Conservation (phyloP, 371 early-diverging fungal species). For the Rhizopus delemar region DNA sequence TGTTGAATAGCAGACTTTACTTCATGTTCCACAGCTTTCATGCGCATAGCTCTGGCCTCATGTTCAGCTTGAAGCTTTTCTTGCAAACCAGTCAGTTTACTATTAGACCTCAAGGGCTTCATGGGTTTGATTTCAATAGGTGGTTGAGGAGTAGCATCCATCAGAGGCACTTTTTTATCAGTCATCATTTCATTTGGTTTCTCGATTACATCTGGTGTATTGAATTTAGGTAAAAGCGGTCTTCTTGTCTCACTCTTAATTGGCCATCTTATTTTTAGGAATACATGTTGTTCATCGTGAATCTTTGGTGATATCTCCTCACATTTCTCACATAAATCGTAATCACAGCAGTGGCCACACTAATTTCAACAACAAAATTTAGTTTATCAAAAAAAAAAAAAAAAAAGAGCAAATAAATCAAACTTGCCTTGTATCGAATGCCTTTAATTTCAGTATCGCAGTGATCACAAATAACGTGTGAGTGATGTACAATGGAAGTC, state of each 20-base stretch:
- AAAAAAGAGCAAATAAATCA: background rate
- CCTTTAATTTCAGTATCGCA: slow-evolving; percentile 47
- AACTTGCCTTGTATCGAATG: slow-evolving; percentile 58
- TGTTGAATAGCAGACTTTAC: background rate
- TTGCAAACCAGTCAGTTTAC: background rate
- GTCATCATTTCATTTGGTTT: slow-evolving; percentile 1
- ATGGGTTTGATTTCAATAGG: background rate
- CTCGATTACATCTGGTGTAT: background rate
- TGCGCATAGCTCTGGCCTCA: background rate
- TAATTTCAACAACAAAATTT: slow-evolving; percentile 11
- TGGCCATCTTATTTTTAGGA: slow-evolving; percentile 53
- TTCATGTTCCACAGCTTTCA: background rate
- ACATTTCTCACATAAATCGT: slow-evolving; percentile 59
- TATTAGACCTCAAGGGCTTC: background rate
- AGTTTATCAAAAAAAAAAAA: background rate
- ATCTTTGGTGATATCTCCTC: slow-evolving; percentile 33
- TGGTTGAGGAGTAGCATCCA: background rate
- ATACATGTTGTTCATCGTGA: slow-evolving; percentile 53
- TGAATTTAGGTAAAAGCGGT: slow-evolving; percentile 15
- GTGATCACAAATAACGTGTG: slow-evolving; percentile 52
- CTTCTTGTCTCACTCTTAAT: slow-evolving; percentile 3
- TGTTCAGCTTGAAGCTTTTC: slow-evolving; percentile 1
- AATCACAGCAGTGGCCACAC: slow-evolving; percentile 65
- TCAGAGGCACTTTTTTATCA: background rate
- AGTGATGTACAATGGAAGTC: background rate